Base-by-base conservation (phyloP, 1,139 yeast species). In the Diutina rugosa region DNA sequence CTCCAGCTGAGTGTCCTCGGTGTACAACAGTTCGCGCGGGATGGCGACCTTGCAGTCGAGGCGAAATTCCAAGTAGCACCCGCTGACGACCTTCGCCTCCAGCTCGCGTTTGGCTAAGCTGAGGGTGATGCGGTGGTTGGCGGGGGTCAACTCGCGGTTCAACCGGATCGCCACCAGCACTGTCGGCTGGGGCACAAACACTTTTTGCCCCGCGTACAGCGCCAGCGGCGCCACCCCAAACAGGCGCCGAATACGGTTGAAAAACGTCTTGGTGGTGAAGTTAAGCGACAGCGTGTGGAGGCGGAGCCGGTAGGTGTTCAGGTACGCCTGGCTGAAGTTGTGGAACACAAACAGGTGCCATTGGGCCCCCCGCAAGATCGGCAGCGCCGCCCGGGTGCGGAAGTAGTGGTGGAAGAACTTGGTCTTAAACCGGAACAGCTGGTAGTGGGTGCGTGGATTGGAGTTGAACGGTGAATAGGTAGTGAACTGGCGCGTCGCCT, bases 41-140 rank as follows among this genome's bases (percentile, higher is more conserved):
- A 80, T 69, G 29, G 69, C 64, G 47, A 72, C 67, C 51, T 68
- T 62, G 49, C 70, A 70, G 58, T 74, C 76, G 32, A 80, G 60
- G 26, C 71, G 69, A 64, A 82, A 82, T 60, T 82, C 87, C 54
- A 82, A 78, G 64, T 72, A 76, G 55, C 82, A 75, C 1, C 85
- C 85, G 9, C 81, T 76, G 55, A 82, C 73, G 10, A 84, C 82
- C 51, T 81, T 79, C 58, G 81, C 67, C 21, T 79, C 18, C 28
- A 18, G 26, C 32, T 49, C 72, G 2, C 70, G 66, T 53, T 67
- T 68, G 2, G 79, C 78, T 63, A 73, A 63, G 49, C 64, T 65
- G 56, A 75, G 67, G 29, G 76, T 73, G 58, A 72, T 62, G 55
- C 70, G 68, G 60, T 74, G 78, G 64, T 72, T 67, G 56, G 60